Percentiles rank a stretch among this genome's conserved stretches.
These are phyloP conservation scores for Evansstolkia leycettana DNA, from an alignment of 495 filamentous ascomycete species.

Conservation along the genomic window DNA sequence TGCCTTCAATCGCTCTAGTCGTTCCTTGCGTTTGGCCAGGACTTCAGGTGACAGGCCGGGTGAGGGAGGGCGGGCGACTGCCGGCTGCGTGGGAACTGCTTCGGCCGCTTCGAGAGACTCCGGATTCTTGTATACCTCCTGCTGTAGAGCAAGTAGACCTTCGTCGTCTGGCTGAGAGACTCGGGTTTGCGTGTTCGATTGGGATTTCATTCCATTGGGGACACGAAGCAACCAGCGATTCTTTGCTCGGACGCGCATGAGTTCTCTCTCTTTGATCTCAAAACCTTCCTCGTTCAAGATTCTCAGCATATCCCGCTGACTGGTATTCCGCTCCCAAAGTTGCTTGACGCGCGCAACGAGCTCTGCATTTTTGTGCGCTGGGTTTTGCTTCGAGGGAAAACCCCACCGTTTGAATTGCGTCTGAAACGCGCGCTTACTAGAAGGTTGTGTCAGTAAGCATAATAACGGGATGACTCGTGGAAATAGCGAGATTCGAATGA, in stretches of 20 bases:
- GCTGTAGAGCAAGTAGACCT: slow-evolving; percentile 26
- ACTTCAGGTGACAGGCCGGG: slow-evolving; percentile 39
- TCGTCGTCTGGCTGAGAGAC: slow-evolving; percentile 24
- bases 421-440: slow-evolving; percentile 61
- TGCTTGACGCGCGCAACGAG: slow-evolving; percentile 57
- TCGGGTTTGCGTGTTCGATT: slow-evolving; percentile 10
- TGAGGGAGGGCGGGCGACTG: slow-evolving; percentile 10
- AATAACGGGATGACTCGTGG: no score
- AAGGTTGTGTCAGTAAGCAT: slow-evolving; percentile 1
- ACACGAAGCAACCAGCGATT: slow-evolving; percentile 53
- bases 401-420: slow-evolving; percentile 65
- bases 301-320: slow-evolving; percentile 60
- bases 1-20: slow-evolving; percentile 42
- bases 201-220: slow-evolving; percentile 42
- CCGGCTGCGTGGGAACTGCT: slow-evolving; percentile 10
- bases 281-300: slow-evolving; percentile 59
- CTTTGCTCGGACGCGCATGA: slow-evolving; percentile 51
- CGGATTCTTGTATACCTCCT: slow-evolving; percentile 28
- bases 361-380: slow-evolving; percentile 50
- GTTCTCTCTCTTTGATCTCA: slow-evolving; percentile 54
- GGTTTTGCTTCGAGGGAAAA: slow-evolving; percentile 62
- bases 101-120: slow-evolving; percentile 15
- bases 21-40: slow-evolving; percentile 41
- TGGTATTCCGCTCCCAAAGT: slow-evolving; percentile 63
- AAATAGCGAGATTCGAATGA: no score